These are phyloP conservation scores for Amaranthus tricolor DNA, from an alignment of 179 eudicot species.

Conservation along the genomic window DNA sequence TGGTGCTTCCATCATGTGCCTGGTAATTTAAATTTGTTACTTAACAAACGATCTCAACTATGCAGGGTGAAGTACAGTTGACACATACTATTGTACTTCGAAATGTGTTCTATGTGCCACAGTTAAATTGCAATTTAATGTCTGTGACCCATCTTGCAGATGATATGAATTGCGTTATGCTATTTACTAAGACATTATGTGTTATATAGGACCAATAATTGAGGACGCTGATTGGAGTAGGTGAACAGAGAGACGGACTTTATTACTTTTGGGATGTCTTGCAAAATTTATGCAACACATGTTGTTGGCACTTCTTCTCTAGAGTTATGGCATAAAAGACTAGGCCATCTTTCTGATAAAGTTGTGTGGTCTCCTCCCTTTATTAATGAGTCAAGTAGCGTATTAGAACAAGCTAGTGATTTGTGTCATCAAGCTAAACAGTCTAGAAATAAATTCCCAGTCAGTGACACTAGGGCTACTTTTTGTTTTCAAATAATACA, in stretches of 20 bases:
- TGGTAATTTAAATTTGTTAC: no score
- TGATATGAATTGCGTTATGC: neutral
- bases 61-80: no score
- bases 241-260: neutral
- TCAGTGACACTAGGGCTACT: neutral
- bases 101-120: neutral
- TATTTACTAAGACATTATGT: neutral
- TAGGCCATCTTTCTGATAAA: neutral
- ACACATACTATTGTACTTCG: neutral
- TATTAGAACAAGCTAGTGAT: neutral
- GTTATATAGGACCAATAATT: neutral
- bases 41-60: no score
- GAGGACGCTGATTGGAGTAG: neutral
- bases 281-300: neutral
- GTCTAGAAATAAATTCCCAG: neutral
- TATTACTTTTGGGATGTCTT: neutral
- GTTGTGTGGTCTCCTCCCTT: neutral
- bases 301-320: neutral
- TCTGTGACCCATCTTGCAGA: neutral
- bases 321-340: slow-evolving; percentile 1
- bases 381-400: neutral
- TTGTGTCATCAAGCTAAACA: neutral
- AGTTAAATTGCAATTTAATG: neutral
- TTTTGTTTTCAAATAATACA: neutral
- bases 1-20: no score